A percentile compares a stretch with the other conserved stretches of the same genome.
phyloP scores from a whole-genome alignment of 352 stramenopile species.

The Phytophthora hybrid region DNA sequence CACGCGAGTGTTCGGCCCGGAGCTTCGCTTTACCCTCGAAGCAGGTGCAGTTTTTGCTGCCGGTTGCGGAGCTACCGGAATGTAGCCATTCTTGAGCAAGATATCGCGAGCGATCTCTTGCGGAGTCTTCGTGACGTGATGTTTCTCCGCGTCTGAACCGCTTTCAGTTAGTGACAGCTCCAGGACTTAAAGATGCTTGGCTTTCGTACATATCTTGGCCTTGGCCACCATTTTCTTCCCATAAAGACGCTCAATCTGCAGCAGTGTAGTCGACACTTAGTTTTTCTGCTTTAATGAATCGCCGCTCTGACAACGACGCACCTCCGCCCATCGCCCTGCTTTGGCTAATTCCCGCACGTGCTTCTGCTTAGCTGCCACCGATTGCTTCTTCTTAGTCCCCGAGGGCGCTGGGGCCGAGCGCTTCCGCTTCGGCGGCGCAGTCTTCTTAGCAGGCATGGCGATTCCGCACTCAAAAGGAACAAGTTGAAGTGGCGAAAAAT shows the following conservation, averaged over 20 bases:
- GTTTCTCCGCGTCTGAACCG: constrained; percentile 61
- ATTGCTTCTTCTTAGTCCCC: constrained; percentile 38
- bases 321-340: constrained; percentile 56
- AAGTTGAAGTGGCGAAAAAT: constrained; percentile 22
- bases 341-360: constrained; percentile 79
- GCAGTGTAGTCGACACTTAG: not conserved
- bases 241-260: constrained; percentile 70
- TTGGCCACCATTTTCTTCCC: constrained; percentile 77
- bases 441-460: constrained; percentile 34
- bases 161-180: not conserved
- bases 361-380: constrained; percentile 71
- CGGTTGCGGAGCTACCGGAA: constrained; percentile 11
- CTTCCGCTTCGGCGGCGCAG: constrained; percentile 19
- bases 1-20: not conserved
- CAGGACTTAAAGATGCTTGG: not conserved
- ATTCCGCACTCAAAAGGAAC: constrained; percentile 33
- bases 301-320: constrained; percentile 17
- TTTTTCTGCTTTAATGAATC: not conserved
- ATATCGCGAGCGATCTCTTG: constrained; percentile 72
- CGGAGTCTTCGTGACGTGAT: constrained; percentile 57
- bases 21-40: not conserved
- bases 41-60: not conserved
- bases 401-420: constrained; percentile 7
- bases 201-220: constrained; percentile 63
- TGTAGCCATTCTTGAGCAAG: constrained; percentile 70